Conservation (phyloP, 805 yeast genomes). For the Candida hungchunana region DNA sequence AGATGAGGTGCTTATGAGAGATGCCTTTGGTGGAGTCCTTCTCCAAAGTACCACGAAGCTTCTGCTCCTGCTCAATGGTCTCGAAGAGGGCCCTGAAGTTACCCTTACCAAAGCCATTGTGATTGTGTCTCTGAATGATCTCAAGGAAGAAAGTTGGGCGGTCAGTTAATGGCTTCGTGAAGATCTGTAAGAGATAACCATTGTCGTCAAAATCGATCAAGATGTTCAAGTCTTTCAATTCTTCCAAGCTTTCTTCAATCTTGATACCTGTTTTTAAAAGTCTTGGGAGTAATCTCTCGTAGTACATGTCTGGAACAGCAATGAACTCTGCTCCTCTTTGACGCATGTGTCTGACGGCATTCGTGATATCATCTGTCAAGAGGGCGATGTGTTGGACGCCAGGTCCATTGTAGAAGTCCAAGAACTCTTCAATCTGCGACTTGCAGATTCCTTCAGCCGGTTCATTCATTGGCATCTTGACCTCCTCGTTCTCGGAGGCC, state of each 20-base stretch:
- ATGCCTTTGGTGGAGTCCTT: conserved; percentile 1
- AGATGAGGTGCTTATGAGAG: not conserved
- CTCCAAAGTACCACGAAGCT: conserved; percentile 56
- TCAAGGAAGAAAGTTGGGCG: conserved; percentile 83
- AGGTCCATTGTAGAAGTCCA: conserved; percentile 71
- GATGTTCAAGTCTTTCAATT: conserved; percentile 48
- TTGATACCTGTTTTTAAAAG: conserved; percentile 39
- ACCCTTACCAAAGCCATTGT: conserved; percentile 86
- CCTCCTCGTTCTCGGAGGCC: conserved; percentile 59
- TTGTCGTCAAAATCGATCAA: conserved; percentile 73
- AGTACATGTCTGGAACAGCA: conserved; percentile 53
- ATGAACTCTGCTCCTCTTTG: conserved; percentile 71
- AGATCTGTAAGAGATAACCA: conserved; percentile 77
- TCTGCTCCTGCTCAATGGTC: conserved; percentile 75
- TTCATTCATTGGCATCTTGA: conserved; percentile 83
- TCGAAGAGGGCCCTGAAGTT: conserved; percentile 81
- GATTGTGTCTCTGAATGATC: conserved; percentile 73
- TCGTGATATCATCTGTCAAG: conserved; percentile 55
- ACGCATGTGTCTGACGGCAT: conserved; percentile 48
- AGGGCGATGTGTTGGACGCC: conserved; percentile 85
- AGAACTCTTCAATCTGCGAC: conserved; percentile 80
- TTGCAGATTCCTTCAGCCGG: conserved; percentile 65
- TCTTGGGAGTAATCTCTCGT: conserved; percentile 43
- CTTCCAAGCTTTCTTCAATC: conserved; percentile 49
- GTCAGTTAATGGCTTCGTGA: conserved; percentile 71